Evolutionary conservation across 2,329 filamentous ascomycete species (phyloP), one percentile per base, ranked within the genome.

Genomic region (Aspergillus pseudoglaucus): DNA sequence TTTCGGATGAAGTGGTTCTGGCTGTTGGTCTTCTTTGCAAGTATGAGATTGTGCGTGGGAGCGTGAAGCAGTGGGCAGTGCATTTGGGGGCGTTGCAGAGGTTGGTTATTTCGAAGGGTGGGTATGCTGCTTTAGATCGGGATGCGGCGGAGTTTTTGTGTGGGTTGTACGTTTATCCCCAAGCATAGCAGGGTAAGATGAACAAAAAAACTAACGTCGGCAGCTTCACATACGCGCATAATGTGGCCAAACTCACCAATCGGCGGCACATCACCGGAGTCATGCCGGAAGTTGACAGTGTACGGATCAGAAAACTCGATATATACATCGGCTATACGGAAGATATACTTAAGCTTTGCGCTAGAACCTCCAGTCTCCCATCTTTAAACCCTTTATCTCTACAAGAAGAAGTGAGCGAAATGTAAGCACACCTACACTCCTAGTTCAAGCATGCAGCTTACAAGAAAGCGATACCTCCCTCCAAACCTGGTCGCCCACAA

Each of bases 261-360:
- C 62, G 53, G 23, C 60, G 55, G n/a, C 55, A 53, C 14, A 54
- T 60, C 38, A 54, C 52, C 9, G 51, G 50, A 12, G 30, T 49
- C 14, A 48, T 51, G 6, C 47, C 54, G 6, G 55, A 55, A 12
- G 52, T 59, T 4, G 57, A 60, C 12, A 47, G 59, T 20, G 50
- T 62, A 22, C 56, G 52, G 4, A 46, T 58, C 25, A 63, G 57
- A 10, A 65, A 60, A 47, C 50, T 69, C 6, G 66, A 68, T 42
- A 66, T 66, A 20, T 69, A 69, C 44, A 57, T 68, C 32, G 66
- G 66, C 2, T 69, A 67, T 44, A 68, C 65, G 0, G 66, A 69
- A 46, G 60, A 66, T 14, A 53, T 68, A 3, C 55, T 69, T 20
- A 63, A 63, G 47, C 48, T 65, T 23, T 69, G 64, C 43, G 58